Evolutionary conservation across 257 asterid genomes (phyloP).

Genomic region (Apocynum venetum): DNA sequence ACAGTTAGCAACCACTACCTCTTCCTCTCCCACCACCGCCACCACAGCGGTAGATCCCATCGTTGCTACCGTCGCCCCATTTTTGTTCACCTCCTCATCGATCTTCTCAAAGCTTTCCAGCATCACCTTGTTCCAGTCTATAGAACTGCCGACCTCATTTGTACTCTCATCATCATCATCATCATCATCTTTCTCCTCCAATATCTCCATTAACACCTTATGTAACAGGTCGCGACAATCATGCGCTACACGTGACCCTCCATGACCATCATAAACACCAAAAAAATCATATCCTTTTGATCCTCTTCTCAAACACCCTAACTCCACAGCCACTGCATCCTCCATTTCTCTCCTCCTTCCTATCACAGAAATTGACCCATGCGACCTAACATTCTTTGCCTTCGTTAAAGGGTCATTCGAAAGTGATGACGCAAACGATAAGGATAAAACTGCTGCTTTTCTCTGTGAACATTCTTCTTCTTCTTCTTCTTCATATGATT

Average conservation of each 20-base stretch:
- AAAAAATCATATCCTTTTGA: conserved; percentile 38
- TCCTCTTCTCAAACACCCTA: conserved; percentile 36
- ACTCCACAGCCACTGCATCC: conserved; percentile 55
- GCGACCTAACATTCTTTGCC: background rate
- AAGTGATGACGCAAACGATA: background rate
- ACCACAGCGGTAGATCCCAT: conserved; percentile 76
- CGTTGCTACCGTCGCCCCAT: conserved; percentile 44
- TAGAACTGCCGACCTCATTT: background rate
- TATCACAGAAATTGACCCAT: conserved; percentile 44
- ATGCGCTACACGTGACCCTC: conserved; percentile 62
- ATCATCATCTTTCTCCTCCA: conserved; percentile 12
- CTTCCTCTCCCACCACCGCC: conserved; percentile 62
- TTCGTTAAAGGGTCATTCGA: background rate
- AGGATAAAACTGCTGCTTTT: background rate
- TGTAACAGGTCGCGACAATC: conserved; percentile 57
- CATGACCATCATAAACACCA: conserved; percentile 81
- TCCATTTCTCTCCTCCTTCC: conserved; percentile 78
- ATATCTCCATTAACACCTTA: conserved; percentile 25
- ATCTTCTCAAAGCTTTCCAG: conserved; percentile 41
- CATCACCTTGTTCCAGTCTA: conserved; percentile 60
- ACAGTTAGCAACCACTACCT: conserved; percentile 67
- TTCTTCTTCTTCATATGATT: background rate
- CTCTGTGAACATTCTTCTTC: background rate
- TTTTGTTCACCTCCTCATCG: conserved; percentile 54
- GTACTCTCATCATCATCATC: background rate